Percentiles rank a stretch among this genome's conserved stretches.
These are phyloP conservation scores for Pseudoperonospora humuli DNA, from an alignment of 352 stramenopile species.

Conservation along the genomic window DNA sequence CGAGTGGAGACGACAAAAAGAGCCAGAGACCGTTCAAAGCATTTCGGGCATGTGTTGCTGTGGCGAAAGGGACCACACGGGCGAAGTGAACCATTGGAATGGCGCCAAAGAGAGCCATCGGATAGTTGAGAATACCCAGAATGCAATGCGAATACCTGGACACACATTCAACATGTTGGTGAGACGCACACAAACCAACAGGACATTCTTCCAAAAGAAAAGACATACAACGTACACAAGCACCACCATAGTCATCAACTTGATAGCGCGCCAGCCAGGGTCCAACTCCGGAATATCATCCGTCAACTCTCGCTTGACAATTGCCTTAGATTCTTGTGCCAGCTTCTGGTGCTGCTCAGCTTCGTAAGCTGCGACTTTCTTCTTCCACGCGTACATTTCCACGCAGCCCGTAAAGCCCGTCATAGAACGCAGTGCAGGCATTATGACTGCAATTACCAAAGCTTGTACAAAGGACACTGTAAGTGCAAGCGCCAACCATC, in stretches of 20 bases:
- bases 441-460: slow-evolving; percentile 17
- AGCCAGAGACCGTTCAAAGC: slow-evolving; percentile 36
- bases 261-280: slow-evolving; percentile 44
- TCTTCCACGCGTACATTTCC: slow-evolving; percentile 31
- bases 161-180: slow-evolving; percentile 9
- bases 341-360: slow-evolving; percentile 19
- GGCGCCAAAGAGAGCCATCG: slow-evolving; percentile 64
- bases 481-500: slow-evolving; percentile 25
- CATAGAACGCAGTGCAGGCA: slow-evolving; percentile 22
- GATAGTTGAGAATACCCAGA: slow-evolving; percentile 74
- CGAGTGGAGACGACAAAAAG: slow-evolving; percentile 40
- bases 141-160: slow-evolving; percentile 60
- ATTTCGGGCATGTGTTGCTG: slow-evolving; percentile 16
- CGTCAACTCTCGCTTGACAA: background rate
- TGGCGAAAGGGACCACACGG: slow-evolving; percentile 33
- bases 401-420: slow-evolving; percentile 31
- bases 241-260: slow-evolving; percentile 47
- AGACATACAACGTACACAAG: slow-evolving; percentile 34
- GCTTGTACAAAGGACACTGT: slow-evolving; percentile 19
- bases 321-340: background rate
- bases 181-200: background rate
- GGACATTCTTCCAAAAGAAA: too few species aligned
- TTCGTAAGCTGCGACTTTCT: slow-evolving; percentile 34
- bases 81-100: slow-evolving; percentile 56
- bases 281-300: slow-evolving; percentile 18